Conservation (phyloP, 2,329 filamentous ascomycete genomes). For the Elsinoe ampelina region DNA sequence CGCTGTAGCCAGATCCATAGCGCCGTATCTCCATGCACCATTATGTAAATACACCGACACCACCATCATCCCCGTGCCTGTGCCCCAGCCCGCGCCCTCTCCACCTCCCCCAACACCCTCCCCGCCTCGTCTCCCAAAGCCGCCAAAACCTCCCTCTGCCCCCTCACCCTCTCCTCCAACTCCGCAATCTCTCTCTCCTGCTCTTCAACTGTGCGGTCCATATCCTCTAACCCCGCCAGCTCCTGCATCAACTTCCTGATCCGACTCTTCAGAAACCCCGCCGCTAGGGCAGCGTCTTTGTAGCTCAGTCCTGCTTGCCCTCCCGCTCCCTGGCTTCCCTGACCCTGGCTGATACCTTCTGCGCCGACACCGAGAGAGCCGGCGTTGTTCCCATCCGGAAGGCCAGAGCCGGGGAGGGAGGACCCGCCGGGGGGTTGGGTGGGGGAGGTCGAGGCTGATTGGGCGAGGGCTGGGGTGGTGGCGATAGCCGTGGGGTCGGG, state of each 20-base stretch:
- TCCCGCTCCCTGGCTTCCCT: background rate
- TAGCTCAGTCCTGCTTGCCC: slow-evolving; percentile 41
- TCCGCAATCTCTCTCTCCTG: slow-evolving; percentile 62
- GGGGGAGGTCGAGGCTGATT: background rate
- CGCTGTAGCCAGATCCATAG: background rate
- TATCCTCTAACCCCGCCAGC: slow-evolving; percentile 58
- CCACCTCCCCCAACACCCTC: slow-evolving; percentile 29
- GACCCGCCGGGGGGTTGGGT: background rate
- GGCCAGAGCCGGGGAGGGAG: too few relatives aligned
- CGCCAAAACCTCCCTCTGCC: slow-evolving; percentile 52
- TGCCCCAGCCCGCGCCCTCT: slow-evolving; percentile 26
- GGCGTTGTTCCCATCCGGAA: too few relatives aligned
- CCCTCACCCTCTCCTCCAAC: slow-evolving; percentile 54
- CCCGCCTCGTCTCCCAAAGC: slow-evolving; percentile 42
- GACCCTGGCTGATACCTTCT: background rate
- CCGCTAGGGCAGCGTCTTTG: slow-evolving; percentile 72
- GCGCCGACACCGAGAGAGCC: too few relatives aligned
- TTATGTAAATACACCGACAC: background rate
- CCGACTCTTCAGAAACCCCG: slow-evolving; percentile 66
- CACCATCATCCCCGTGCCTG: slow-evolving; percentile 25
- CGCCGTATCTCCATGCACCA: background rate
- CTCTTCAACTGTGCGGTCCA: slow-evolving; percentile 55
- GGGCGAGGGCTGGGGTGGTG: background rate
- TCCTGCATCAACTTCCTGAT: slow-evolving; percentile 61
- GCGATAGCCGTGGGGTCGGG: background rate